Base-by-base conservation (phyloP, 2,329 filamentous ascomycete genomes). In the Magnaporthales sp. region DNA sequence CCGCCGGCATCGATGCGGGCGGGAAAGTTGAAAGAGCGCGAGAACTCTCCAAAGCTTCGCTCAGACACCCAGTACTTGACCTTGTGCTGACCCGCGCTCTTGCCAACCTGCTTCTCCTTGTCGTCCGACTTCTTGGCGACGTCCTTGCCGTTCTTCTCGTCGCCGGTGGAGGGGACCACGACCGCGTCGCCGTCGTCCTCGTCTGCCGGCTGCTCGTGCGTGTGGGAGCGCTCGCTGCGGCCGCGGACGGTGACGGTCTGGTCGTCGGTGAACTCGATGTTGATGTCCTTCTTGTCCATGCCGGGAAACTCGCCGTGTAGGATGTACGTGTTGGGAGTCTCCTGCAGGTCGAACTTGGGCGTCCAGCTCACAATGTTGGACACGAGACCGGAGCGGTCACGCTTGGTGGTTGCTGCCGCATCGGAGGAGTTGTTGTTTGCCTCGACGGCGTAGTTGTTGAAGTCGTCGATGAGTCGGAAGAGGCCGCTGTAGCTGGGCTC, bases 261-360 rank as follows among this genome's bases (percentile, higher is more conserved):
- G 56, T 84, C 81, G 74, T 93, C 91, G 68, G 86, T 88, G 82
- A 93, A 94, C 74, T 94, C 91, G 74, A 94, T 90, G 75, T 84
- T 81, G 73, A 94, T 81, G 73, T 93, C 82, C 71, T 91, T 87
- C 79, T 91, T 90, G 69, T 86, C 84, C 72, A 93, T 81, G 67
- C 91, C 91, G 0, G 91, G 89, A 6, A 94, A 86, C 77, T 94
- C 91, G 72, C 91, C 91, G 72, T 93, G 87, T 24, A 94, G 88
- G 77, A 93, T 88, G 74, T 92, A 94, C 69, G 80, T 75, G 6
- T 86, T 78, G 68, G 84, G 83, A 10, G 84, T 85, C 80, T 95
- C 91, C 75, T 86, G 88, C 69, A 93, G 83, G 72, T 94, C 91
- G 74, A 94, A 94, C 77, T 88, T 90, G 67, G 91, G 91, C 67